phyloP scores from a whole-genome alignment of 306 rosid species.

The Hippophae rhamnoides region DNA sequence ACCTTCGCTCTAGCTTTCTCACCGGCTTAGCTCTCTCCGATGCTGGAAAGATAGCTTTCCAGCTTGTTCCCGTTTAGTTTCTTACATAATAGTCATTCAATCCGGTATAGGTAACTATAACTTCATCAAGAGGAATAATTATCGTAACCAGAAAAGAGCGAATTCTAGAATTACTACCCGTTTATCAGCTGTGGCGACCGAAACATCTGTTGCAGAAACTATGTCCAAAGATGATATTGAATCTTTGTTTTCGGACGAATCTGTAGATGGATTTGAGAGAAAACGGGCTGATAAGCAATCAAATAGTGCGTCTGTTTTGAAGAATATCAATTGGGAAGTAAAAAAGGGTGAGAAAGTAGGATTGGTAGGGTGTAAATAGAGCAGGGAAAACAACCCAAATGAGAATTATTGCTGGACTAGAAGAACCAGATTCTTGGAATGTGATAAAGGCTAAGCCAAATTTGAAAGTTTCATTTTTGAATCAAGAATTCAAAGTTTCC shows the following conservation, averaged over 20 bases:
- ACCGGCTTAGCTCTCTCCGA: conserved; percentile 45
- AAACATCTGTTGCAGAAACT: conserved; percentile 30
- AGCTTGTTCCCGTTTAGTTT: conserved; percentile 17
- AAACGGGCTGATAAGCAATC: conserved; percentile 36
- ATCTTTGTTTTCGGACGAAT: conserved; percentile 49
- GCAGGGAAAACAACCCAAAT: conserved; percentile 95
- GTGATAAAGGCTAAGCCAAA: conserved; percentile 63
- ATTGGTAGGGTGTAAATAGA: conserved; percentile 87
- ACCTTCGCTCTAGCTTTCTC: conserved; percentile 55
- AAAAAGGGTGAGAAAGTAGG: conserved; percentile 90
- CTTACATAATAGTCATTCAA: conserved; percentile 22
- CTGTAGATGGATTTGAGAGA: conserved; percentile 25
- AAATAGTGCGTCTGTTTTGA: conserved; percentile 50
- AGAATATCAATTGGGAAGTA: conserved; percentile 79
- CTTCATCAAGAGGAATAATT: conserved; percentile 20
- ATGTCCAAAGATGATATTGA: conserved; percentile 46
- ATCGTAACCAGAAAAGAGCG: conserved; percentile 14
- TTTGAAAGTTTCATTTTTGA: conserved; percentile 83
- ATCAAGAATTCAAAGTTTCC: conserved; percentile 88
- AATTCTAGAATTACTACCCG: conserved; percentile 17
- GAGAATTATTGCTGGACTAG: conserved; percentile 79
- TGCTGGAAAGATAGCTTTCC: conserved; percentile 25
- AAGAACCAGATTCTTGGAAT: conserved; percentile 77
- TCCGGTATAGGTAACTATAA: conserved; percentile 19
- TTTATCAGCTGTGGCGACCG: conserved; percentile 42